phyloP scores from a whole-genome alignment of 2,329 filamentous ascomycete genomes.

The Simplicillium sp. region DNA sequence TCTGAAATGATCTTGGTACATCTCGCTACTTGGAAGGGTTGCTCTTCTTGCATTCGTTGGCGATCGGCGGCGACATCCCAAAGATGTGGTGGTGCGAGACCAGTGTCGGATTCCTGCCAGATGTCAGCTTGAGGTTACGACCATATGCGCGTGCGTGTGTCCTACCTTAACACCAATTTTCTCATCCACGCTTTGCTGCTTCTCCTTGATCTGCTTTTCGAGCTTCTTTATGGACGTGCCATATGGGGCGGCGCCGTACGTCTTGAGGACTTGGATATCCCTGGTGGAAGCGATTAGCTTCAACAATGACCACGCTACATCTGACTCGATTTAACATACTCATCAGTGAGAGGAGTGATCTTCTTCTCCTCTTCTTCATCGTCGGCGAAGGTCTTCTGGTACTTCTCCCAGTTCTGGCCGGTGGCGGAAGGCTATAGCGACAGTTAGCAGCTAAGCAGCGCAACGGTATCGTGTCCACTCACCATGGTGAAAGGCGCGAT shows the following conservation, averaged over 20 bases:
- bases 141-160: background rate
- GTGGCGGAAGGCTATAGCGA: constrained; percentile 79
- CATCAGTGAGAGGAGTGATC: constrained; percentile 92
- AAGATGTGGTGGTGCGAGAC: constrained; percentile 92
- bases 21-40: constrained; percentile 90
- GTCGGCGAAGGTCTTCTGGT: constrained; percentile 92
- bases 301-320: constrained; percentile 1
- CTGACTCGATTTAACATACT: constrained; percentile 50
- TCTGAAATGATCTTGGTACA: constrained; percentile 99
- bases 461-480: constrained; percentile 10
- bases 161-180: constrained; percentile 83
- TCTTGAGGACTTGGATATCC: constrained; percentile 98
- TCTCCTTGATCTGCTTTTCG: constrained; percentile 99
- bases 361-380: constrained; percentile 99
- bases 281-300: constrained; percentile 36
- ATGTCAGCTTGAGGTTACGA: constrained; percentile 1
- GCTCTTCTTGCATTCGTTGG: constrained; percentile 97
- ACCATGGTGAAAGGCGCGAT: constrained; percentile 32
- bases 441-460: constrained; percentile 13
- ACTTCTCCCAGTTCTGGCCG: constrained; percentile 96
- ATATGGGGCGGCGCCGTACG: constrained; percentile 94
- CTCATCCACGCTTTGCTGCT: constrained; percentile 95
- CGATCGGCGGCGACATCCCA: constrained; percentile 98
- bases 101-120: constrained; percentile 89
- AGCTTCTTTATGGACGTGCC: constrained; percentile 90